Evolutionary conservation across 2,329 filamentous ascomycete genomes (phyloP), one percentile per base, ranked within the genome.

Genomic region (Corniculantispora saksenae): DNA sequence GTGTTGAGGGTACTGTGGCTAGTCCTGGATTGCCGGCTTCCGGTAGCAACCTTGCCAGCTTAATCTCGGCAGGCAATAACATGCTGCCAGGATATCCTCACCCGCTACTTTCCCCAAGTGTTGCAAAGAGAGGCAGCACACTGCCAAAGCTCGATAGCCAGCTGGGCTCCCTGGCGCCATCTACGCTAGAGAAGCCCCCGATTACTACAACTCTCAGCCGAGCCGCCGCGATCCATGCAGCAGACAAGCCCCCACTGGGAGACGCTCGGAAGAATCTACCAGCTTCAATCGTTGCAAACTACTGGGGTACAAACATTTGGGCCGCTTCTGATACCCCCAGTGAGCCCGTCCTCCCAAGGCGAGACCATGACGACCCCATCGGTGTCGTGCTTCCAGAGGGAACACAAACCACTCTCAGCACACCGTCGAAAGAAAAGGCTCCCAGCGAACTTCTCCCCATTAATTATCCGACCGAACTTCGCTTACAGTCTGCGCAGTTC

Each of bases 251-350:
- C 2, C 82, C 93, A 64, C 85, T 84, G 3, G 77, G 88, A 21
- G 88, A 88, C n/a, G 86, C 82, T 55, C 84, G 84, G n/a, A 87
- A 90, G 50, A 86, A 86, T 25, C 87, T 97, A 78, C 92, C 94
- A 1, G 91, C 91, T 58, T 93, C 92, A 17, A 88, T 97, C 67
- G 87, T 97, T 81, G 94, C 94, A 38, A 98, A 98, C 74, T 86
- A 96, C 64, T 98, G 94, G 94, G 94, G 94, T 58, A 96, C 89
- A 72, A 91, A 88, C 64, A 89, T 93, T 55, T 97, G 93, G 92
- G 78, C 75, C 8, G 67, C 71, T 17, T 67, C 72, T 43, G 71
- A 76, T 43, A 62, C 67, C n/a, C 71, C 71, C 3, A 64, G 69
- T 23, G 72, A 75, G 29, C 75, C 74, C 5, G 69, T 74, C 12